Evolutionary conservation across 805 yeast genomes (phyloP), one percentile per base, ranked within the genome.

Genomic region (Wickerhamiella kurtzmanii): DNA sequence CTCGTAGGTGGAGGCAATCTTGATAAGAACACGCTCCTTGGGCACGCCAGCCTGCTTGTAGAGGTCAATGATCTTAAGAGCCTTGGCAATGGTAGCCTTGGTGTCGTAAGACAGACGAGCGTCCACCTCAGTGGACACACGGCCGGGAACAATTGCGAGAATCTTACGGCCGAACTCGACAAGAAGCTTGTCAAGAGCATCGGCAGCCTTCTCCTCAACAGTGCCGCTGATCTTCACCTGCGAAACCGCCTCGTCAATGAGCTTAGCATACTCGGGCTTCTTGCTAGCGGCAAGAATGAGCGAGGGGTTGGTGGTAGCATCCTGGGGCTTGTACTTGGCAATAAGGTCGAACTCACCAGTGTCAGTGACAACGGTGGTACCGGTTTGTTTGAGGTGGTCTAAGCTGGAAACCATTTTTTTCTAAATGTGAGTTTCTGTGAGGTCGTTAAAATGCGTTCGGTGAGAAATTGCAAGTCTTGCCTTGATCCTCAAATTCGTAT

Each of bases 71-170:
- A 92, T 76, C 65, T 87, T 81, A 53, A 86, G 72, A 48, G 98
- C 99, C 77, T 92, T 92, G 71, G 78, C 77, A 67, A 92, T 75
- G 58, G 97, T 87, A 56, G 83, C 96, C 53, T 86, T 83, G 67
- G 82, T 92, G 76, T 92, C 88, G 66, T 87, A 92, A 37, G 97
- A 89, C 61, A 92, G 79, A 71, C 96, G 85, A 50, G 99, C 98
- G 64, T 92, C 99, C 52, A 92, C 97, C 74, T 92, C 99, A 53
- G 99, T 92, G 50, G 96, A 87, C 50, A 92, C 98, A 73, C 97
- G 82, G 62, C 99, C 99, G 58, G 99, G 99, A 47, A 92, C 96
- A 64, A 92, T 85, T 64, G 77, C 75, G 64, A 92, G 75, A 64
- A 92, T 92, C 71, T 84, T 88, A 62, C 77, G 75, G 70, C 99